Evolutionary conservation across 257 asterid species (phyloP).

Genomic region (Nicotiana paniculata): DNA sequence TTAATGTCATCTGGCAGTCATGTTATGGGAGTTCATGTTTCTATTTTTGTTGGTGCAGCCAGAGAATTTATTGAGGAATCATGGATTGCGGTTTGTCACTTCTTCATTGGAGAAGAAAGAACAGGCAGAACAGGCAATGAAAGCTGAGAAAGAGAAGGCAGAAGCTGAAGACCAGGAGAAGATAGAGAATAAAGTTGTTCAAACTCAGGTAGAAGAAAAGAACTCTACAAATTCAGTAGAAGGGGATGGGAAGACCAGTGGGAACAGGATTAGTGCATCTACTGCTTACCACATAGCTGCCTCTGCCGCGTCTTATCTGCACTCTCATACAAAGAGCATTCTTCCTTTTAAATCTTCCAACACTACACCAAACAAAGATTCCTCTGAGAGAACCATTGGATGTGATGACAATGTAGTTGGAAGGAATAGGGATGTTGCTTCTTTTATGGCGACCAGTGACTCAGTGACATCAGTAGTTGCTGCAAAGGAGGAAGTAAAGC

Average conservation of each 20-base stretch:
- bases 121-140: conserved; percentile 50
- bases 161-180: conserved; percentile 29
- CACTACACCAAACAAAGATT: conserved; percentile 17
- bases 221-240: conserved; percentile 16
- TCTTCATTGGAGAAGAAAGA: conserved; percentile 87
- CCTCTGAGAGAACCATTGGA: conserved; percentile 13
- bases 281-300: conserved; percentile 87
- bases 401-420: conserved; percentile 12
- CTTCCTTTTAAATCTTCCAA: conserved; percentile 52
- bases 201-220: conserved; percentile 20
- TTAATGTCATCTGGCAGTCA: background rate
- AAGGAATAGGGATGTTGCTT: conserved; percentile 50
- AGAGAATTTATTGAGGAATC: conserved; percentile 51
- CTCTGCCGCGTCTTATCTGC: conserved; percentile 89
- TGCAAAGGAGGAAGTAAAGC: conserved; percentile 95
- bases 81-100: conserved; percentile 51
- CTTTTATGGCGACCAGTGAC: conserved; percentile 77
- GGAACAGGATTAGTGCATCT: conserved; percentile 38
- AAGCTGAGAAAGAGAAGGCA: conserved; percentile 46
- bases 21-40: background rate
- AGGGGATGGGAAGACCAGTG: conserved; percentile 20
- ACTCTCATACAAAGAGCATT: conserved; percentile 72
- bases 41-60: conserved; percentile 45
- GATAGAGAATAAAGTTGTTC: conserved; percentile 15
- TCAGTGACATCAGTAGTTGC: conserved; percentile 94